A percentile compares a stretch with the other conserved stretches of the same genome.
Evolutionary conservation across 2,329 filamentous ascomycete genomes (phyloP).

Genomic region (Pseudogymnoascus sp.): DNA sequence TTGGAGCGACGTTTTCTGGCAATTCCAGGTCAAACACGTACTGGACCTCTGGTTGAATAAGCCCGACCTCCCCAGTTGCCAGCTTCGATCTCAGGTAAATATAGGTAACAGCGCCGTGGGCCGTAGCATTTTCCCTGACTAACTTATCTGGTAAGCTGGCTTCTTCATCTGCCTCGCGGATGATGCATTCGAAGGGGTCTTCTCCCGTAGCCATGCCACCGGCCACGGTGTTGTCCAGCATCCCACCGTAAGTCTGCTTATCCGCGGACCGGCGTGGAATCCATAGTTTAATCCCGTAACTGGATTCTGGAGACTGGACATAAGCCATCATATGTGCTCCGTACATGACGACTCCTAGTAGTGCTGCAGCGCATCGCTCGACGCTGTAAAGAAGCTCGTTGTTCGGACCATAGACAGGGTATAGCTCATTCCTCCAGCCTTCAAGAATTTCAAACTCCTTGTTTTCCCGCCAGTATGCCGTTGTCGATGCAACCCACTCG

Average conservation of each 20-base stretch:
- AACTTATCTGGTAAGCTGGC: conserved; percentile 67
- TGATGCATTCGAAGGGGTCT: conserved; percentile 68
- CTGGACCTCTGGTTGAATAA: conserved; percentile 85
- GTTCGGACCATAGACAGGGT: conserved; percentile 63
- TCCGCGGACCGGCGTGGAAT: conserved; percentile 65
- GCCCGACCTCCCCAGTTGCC: conserved; percentile 70
- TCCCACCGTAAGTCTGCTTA: conserved; percentile 84
- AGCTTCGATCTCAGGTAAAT: conserved; percentile 69
- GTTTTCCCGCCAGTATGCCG: conserved; percentile 60
- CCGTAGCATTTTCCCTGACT: conserved; percentile 51
- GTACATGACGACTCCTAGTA: conserved; percentile 71
- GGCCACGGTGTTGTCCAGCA: conserved; percentile 91
- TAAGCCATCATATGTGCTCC: conserved; percentile 78
- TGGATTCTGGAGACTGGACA: conserved; percentile 39
- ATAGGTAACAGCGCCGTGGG: conserved; percentile 71
- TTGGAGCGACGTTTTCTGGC: conserved; percentile 56
- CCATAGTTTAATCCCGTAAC: conserved; percentile 68
- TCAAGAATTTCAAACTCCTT: conserved; percentile 64
- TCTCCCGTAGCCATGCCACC: conserved; percentile 76
- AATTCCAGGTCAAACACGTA: conserved; percentile 88
- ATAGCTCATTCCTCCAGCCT: conserved; percentile 75
- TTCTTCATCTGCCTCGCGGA: conserved; percentile 85
- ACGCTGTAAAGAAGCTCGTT: conserved; percentile 62
- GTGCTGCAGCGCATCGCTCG: conserved; percentile 64
- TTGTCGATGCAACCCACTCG: conserved; percentile 45